Conservation (phyloP, 2,329 filamentous ascomycete species). For the Akanthomyces muscarius region DNA sequence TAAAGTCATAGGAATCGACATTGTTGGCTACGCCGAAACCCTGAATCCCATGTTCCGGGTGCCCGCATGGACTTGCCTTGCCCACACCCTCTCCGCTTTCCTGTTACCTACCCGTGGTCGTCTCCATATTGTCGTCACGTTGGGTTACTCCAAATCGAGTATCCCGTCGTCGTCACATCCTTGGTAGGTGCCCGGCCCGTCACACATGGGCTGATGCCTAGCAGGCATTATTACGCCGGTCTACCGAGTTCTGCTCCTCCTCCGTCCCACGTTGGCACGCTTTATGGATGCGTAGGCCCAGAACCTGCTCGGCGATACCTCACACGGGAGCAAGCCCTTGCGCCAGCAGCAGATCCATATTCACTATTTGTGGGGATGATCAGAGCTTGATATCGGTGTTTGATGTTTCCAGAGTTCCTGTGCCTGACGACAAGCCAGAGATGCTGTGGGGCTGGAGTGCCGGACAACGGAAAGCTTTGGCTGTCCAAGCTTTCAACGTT, state of each 20-base stretch:
- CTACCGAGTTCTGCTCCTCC: background rate
- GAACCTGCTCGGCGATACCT: background rate
- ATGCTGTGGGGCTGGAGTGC: background rate
- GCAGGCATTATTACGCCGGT: background rate
- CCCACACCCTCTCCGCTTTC: slow-evolving; percentile 1
- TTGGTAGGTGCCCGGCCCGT: background rate
- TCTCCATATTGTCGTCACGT: background rate
- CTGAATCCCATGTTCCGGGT: background rate
- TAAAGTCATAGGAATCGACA: slow-evolving; percentile 2
- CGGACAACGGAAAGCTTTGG: background rate
- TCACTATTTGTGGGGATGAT: slow-evolving; percentile 5
- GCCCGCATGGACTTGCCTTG: background rate
- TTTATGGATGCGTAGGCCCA: background rate
- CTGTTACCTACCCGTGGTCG: background rate
- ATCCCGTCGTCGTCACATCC: slow-evolving; percentile 1
- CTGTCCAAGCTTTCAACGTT: background rate
- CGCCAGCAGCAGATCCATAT: background rate
- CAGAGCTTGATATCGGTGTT: background rate
- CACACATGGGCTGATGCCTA: slow-evolving; percentile 1
- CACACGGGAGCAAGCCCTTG: background rate
- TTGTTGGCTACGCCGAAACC: background rate
- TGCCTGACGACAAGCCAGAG: background rate
- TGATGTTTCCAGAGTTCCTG: background rate
- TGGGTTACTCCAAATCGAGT: slow-evolving; percentile 3
- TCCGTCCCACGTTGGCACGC: background rate